Percentiles rank a stretch among this genome's conserved stretches.
Evolutionary conservation across 441 rosid species (phyloP).

Genomic region (Hura crepitans): DNA sequence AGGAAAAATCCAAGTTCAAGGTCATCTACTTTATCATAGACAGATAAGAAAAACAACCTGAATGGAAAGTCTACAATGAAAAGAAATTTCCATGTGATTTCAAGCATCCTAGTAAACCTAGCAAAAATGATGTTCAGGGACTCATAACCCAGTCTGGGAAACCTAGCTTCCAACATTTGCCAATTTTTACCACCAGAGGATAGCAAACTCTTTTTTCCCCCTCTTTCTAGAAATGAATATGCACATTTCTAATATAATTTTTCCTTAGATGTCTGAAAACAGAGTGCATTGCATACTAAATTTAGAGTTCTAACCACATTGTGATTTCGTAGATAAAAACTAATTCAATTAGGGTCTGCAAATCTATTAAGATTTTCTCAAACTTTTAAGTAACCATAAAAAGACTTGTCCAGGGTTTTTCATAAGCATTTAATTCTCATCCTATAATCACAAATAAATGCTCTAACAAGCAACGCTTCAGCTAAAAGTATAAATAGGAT

Average conservation of each 20-base stretch:
- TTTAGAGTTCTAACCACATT: background rate
- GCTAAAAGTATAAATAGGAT: background rate
- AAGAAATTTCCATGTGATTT: background rate
- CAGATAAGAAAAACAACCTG: background rate
- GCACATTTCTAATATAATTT: background rate
- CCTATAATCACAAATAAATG: background rate
- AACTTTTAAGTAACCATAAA: too few species aligned
- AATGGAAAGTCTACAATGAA: background rate
- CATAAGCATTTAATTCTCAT: background rate
- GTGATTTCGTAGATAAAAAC: background rate
- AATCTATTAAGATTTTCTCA: background rate
- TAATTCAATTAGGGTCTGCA: background rate
- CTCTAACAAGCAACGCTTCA: background rate
- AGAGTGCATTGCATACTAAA: background rate
- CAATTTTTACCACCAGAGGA: background rate
- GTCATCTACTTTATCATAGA: constrained; percentile 15
- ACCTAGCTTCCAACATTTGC: background rate
- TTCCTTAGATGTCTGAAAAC: background rate
- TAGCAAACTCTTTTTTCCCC: background rate
- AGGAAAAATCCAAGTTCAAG: constrained; percentile 24
- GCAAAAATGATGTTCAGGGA: background rate
- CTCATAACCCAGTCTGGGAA: background rate
- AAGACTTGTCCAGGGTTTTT: background rate
- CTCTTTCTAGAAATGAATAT: background rate
- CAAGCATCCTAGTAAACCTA: background rate